Base-by-base conservation (phyloP, 371 early-diverging fungal species). In the Rhizopus stolonifer region DNA sequence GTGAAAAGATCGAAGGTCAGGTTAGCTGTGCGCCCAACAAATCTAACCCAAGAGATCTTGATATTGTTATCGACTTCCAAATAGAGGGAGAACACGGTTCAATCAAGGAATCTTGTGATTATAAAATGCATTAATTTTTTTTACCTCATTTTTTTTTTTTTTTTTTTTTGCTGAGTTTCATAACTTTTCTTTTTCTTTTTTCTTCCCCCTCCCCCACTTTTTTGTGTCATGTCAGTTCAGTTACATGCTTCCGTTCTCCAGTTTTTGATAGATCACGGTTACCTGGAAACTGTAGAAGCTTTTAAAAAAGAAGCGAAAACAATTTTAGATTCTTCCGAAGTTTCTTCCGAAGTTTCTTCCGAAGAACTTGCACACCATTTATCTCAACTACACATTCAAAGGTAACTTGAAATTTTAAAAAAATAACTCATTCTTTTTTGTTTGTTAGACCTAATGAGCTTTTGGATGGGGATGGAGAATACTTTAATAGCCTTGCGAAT, bases 41-140 rank as follows among this genome's bases (percentile, higher is more conserved):
- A 52, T 73, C 77, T 49, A 98, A 99, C 78, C 88, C 91, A 49
- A 84, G 99, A 61, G 98, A 99, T 73, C 76, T 96, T 39, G 96
- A 97, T 67, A 95, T 99, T 52, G 72, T 70, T 31, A 88, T 98
- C 51, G 76, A 80, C 45, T 94, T 88, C 63, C 70, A 81, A 50
- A 84, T 87, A 61, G 58, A 82, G 5, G 94, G 93, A 23, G 68
- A 82, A 53, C 61, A 79, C 53, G 82, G 84, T 48, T 67, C 65
- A 23, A 47, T 76, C 19, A 72, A 85, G 57, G 90, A 88, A 47
- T 77, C 69, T 52, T 84, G 89, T 65, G 79, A 86, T 47, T 97
- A 89, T 80, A 90, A 91, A 65, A 95, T 97, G 96, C 92, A 58
- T 40, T 54, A 46, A 49, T 31, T 29, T 24, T 18, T n/a, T n/a